phyloP scores from a whole-genome alignment of 768 basidiomycete species.

The Scleroderma bovista region DNA sequence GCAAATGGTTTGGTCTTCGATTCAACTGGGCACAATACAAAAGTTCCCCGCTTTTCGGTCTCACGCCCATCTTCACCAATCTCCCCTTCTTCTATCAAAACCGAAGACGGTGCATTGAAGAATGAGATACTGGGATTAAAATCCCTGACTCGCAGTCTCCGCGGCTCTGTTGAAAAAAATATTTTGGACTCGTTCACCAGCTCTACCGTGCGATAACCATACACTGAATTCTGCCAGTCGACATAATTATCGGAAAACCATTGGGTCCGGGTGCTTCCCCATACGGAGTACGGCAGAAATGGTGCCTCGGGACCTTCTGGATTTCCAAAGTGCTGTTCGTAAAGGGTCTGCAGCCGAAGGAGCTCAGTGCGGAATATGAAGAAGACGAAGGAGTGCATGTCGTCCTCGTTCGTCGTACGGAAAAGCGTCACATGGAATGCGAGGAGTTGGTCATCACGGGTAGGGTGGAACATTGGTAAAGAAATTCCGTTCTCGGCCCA shows the following conservation, averaged over 20 bases:
- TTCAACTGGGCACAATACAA: too few relatives aligned
- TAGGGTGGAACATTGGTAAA: conserved; percentile 29
- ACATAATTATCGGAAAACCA: conserved; percentile 51
- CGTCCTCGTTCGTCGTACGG: conserved; percentile 32
- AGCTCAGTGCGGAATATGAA: conserved; percentile 43
- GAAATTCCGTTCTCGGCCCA: background rate
- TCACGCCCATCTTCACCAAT: conserved; percentile 23
- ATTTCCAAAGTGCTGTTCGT: background rate
- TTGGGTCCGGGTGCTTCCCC: conserved; percentile 48
- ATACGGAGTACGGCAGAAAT: conserved; percentile 40
- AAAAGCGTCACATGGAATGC: conserved; percentile 45
- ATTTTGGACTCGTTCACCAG: conserved; percentile 18
- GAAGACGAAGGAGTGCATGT: conserved; percentile 45
- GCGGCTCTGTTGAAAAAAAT: conserved; percentile 1
- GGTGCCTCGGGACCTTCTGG: conserved; percentile 6
- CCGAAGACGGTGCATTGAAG: background rate
- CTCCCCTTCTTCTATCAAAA: conserved; percentile 1
- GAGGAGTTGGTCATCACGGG: conserved; percentile 44
- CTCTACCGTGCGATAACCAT: conserved; percentile 47
- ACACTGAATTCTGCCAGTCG: conserved; percentile 53
- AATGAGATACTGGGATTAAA: conserved; percentile 27
- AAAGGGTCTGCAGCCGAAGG: conserved; percentile 13
- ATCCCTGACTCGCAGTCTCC: conserved; percentile 31
- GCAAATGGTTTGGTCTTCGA: conserved; percentile 42
- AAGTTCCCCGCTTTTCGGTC: conserved; percentile 4